Evolutionary conservation across 352 stramenopile species (phyloP).

Genomic region (Lagenidium giganteum): DNA sequence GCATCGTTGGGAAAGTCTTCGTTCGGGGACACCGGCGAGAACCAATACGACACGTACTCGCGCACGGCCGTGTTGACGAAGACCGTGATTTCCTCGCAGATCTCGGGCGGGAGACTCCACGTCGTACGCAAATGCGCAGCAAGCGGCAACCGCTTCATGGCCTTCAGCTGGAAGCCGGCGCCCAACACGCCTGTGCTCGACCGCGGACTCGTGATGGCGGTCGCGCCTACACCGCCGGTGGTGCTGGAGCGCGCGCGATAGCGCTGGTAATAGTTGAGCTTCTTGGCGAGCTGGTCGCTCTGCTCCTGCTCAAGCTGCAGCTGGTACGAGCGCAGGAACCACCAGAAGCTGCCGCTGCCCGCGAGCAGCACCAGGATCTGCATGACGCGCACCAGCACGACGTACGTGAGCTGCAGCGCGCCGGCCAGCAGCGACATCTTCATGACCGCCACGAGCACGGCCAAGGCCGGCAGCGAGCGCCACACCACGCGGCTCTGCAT

Average conservation of each 20-base stretch:
- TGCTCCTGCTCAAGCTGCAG: constrained; percentile 45
- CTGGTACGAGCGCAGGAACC: constrained; percentile 45
- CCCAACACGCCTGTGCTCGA: constrained; percentile 7
- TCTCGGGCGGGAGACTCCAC: constrained; percentile 32
- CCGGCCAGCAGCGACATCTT: constrained; percentile 14
- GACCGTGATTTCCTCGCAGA: constrained; percentile 42
- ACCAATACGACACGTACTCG: constrained; percentile 56
- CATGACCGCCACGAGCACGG: constrained; percentile 21
- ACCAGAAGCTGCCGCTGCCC: constrained; percentile 48
- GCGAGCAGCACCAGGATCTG: constrained; percentile 27
- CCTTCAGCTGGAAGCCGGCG: constrained; percentile 34
- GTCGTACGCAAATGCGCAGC: constrained; percentile 38
- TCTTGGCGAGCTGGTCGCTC: constrained; percentile 29
- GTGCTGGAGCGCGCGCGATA: constrained; percentile 27
- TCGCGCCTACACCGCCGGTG: not conserved
- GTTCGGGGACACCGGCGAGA: constrained; percentile 38
- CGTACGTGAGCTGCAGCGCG: too few relatives aligned
- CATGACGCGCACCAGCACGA: constrained; percentile 21
- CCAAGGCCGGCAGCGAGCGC: constrained; percentile 14
- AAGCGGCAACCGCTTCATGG: constrained; percentile 39
- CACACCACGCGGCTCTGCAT: constrained; percentile 1
- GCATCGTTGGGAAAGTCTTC: constrained; percentile 48
- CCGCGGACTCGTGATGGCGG: not conserved
- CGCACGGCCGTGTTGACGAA: constrained; percentile 29
- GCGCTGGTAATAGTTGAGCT: constrained; percentile 33